Conservation (phyloP, 305 asterid genomes). For the Withania somnifera region DNA sequence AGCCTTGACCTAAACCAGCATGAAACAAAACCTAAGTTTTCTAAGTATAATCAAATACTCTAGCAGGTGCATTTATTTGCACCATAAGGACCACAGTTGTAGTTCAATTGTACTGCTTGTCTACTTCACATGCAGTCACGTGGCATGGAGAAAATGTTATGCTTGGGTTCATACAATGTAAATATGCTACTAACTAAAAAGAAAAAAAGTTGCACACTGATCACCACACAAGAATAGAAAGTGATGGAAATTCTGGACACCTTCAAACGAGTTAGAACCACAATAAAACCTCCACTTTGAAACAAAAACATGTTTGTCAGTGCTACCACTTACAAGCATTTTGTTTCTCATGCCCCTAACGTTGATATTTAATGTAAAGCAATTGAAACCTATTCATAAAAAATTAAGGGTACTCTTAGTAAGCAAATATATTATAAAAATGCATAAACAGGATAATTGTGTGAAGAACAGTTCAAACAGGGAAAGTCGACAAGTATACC, state of each 20-base stretch:
- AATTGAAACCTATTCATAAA: background rate
- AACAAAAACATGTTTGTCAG: background rate
- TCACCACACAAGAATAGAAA: background rate
- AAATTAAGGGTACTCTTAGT: background rate
- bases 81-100: background rate
- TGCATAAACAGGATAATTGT: background rate
- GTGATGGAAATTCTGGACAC: background rate
- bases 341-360: background rate
- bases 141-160: background rate
- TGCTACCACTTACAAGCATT: background rate
- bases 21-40: background rate
- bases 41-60: background rate
- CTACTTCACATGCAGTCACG: conserved; percentile 5
- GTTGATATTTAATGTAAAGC: background rate
- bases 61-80: background rate
- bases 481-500: background rate
- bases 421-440: background rate
- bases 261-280: background rate
- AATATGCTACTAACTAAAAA: background rate
- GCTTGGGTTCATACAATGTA: background rate
- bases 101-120: background rate
- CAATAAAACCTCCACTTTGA: background rate
- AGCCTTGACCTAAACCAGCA: background rate
- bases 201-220: background rate
- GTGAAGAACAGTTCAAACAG: background rate